Evolutionary conservation across 805 yeast species (phyloP).

Genomic region (Candida adriatica): DNA sequence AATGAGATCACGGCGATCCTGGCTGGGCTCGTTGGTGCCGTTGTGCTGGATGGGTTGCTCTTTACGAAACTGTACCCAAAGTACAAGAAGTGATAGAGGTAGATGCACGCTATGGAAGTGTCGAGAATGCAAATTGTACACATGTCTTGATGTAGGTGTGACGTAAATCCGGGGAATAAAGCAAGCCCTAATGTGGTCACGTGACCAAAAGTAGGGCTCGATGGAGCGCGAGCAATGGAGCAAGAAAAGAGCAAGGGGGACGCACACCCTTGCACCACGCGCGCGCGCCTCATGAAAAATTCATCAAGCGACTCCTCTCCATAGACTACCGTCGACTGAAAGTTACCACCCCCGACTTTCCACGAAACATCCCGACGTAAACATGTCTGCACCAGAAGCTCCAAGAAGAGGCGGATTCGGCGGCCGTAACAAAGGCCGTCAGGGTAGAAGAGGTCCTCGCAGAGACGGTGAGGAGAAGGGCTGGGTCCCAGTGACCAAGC

Average conservation of each 20-base stretch:
- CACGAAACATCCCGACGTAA: slow-evolving; percentile 43
- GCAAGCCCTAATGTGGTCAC: neutral
- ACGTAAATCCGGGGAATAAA: neutral
- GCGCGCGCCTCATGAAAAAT: too few relatives aligned
- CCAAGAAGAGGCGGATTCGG: slow-evolving; percentile 48
- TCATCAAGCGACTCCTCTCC: too few relatives aligned
- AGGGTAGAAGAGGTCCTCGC: slow-evolving; percentile 68
- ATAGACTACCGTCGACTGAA: slow-evolving; percentile 39
- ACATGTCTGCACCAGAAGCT: slow-evolving; percentile 36
- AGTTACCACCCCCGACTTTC: slow-evolving; percentile 50
- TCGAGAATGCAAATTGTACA: neutral
- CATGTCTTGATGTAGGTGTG: neutral
- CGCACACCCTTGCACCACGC: too few relatives aligned
- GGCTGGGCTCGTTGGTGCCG: slow-evolving; percentile 45
- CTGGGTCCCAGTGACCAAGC: slow-evolving; percentile 99
- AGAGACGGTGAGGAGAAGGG: slow-evolving; percentile 94
- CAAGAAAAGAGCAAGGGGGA: too few relatives aligned
- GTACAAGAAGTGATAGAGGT: slow-evolving; percentile 48
- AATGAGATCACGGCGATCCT: slow-evolving; percentile 43
- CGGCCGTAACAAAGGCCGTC: slow-evolving; percentile 53
- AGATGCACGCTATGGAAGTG: too few relatives aligned
- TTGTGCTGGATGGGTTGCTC: slow-evolving; percentile 47
- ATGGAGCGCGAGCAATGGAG: too few relatives aligned
- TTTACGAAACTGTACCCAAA: slow-evolving; percentile 49
- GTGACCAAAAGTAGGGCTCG: neutral